Base-by-base conservation (phyloP, 2,329 filamentous ascomycete genomes). In the Tolypocladium inflatum region DNA sequence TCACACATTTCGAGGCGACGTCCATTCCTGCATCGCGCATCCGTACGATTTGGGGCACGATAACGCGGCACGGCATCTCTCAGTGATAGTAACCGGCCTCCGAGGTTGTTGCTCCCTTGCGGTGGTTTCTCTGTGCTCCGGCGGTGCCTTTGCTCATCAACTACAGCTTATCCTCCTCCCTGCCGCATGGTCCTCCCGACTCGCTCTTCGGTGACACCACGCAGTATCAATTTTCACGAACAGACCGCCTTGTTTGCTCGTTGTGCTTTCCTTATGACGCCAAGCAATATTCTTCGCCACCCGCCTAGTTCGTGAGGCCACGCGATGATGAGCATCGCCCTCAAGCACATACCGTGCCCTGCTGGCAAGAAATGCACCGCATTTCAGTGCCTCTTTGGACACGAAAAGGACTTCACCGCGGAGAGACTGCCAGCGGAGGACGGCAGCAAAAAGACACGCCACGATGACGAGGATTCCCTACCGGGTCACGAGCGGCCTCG, bases 271-370 rank as follows among this genome's bases (percentile, higher is more conserved):
- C 30, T 13, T 19, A 52, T 52, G 48, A 19, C 9, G 30, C 19
- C 30, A 21, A 37, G 48, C 30, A 3, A 21, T 37, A 55, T 23
- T 3, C 6, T 21, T 26, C 21, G 23, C 41, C 19, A 33, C 39
- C 21, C 30, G 38, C 23, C 7, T 35, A 9, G n/a, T 35, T 35
- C 21, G 41, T 38, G 10, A 54, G 15, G 50, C 21, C 35, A 55
- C 57, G 2, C 54, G 54, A 58, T n/a, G 48, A 75, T 75, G 73
- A 73, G 72, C 59, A 60, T 75, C 58, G 64, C 67, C 53, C 76
- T 81, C 61, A 80, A 79, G 63, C 74, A 74, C 59, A 75, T 81
- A 54, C 76, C 78, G 11, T 81, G 79, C 62, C 79, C 79, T 7
- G 77, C 76, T 23, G 78, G 78, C 55, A 70, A 74, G 53, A 69